Evolutionary conservation across 352 stramenopile species (phyloP), one percentile per base, ranked within the genome.

Genomic region (Phytopythium ostracodes): DNA sequence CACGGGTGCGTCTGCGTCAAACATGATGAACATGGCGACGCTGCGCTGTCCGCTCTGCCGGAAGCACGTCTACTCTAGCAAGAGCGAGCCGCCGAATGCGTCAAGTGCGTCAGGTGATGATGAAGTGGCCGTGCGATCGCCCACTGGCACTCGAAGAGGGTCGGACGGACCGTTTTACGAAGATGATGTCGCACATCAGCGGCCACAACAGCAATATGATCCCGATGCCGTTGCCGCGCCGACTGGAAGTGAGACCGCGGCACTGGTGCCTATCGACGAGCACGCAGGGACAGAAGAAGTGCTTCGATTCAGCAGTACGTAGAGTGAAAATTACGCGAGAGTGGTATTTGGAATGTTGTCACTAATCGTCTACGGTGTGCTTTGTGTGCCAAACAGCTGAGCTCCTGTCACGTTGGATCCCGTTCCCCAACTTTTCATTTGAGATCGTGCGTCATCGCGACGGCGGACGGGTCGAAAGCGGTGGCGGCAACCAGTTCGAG

Each of bases 241-340:
- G 11, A 22, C 59, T 14, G 50, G 14, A 12, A 11, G 33, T 8
- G 61, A 43, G 31, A 29, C 29, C 47, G 27, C 43, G 15, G 29
- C 11, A 9, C 44, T 11, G 10, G 15, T 18, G 10, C 17, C 27
- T 33, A 44, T 20, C 1, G 35, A 35, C 15, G 42, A 44, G 57
- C 54, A 63, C 17, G 8, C 49, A 29, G 68, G 67, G 20, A 67
- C 72, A 1, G 77, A 87, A 29, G 79, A 88, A 65, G 79, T 89
- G 53, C 65, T 92, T 60, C 80, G 80, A 55, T 87, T 92, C 46
- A 92, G 80, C 63, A 92, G 83, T 92, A 84, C 64, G 83, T 81
- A 52, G 25, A 17, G 47, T 55, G 4, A 33, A 61, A 18, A 24
- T n/a, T n/a, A n/a, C n/a, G n/a, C n/a, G n/a, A n/a, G n/a, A n/a